Evolutionary conservation across 2,329 filamentous ascomycete species (phyloP).

Genomic region (Sporothrix variecibatus): DNA sequence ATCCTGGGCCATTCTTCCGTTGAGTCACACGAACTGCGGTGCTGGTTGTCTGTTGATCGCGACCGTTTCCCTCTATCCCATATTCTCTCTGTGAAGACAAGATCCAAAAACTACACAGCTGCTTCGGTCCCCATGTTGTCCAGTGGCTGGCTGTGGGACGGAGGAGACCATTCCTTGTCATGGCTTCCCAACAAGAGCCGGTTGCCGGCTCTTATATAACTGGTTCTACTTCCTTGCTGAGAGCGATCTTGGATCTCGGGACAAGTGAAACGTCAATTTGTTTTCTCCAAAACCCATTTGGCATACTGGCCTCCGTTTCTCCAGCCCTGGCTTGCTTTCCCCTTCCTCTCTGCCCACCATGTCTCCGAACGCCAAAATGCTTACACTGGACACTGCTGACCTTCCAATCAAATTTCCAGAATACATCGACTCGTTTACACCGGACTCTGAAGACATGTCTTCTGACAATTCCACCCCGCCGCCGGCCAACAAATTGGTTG

Average conservation of each 20-base stretch:
- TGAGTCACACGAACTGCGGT: conserved; percentile 15
- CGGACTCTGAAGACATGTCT: conserved; percentile 38
- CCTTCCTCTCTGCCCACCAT: conserved; percentile 20
- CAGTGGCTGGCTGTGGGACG: not conserved
- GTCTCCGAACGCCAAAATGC: conserved; percentile 32
- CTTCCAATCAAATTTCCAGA: conserved; percentile 39
- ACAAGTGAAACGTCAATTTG: not conserved
- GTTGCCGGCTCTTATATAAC: not conserved
- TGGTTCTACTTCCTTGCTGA: not conserved
- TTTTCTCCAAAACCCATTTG: not conserved
- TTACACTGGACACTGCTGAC: conserved; percentile 40
- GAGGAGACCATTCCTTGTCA: not conserved
- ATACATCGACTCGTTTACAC: conserved; percentile 39
- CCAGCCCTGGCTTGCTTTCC: not conserved
- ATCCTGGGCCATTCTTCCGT: not conserved
- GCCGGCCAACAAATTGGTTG: conserved; percentile 36
- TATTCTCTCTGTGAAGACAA: not conserved
- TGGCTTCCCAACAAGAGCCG: not conserved
- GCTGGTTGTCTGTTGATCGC: not conserved
- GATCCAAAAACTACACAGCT: not conserved
- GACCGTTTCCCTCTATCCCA: not conserved
- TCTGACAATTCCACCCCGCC: conserved; percentile 31
- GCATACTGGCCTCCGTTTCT: not conserved
- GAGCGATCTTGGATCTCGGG: not conserved
- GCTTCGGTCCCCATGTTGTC: not conserved